phyloP scores from a whole-genome alignment of 257 asterid species.

The Galeopsis tetrahit region DNA sequence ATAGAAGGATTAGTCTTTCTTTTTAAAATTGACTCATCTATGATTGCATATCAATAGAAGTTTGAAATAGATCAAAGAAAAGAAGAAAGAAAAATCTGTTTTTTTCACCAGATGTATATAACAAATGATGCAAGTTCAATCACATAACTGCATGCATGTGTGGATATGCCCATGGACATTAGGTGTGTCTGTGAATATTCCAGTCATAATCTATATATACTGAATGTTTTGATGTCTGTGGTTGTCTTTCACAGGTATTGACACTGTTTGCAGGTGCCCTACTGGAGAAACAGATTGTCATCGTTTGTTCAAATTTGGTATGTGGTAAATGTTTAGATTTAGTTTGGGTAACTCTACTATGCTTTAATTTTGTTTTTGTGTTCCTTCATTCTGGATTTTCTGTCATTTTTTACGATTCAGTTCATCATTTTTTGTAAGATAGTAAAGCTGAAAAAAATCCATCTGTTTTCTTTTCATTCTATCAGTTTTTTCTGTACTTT shows the following conservation, averaged over 20 bases:
- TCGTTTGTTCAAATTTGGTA: slow-evolving; percentile 92
- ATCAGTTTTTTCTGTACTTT: background rate
- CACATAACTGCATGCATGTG: slow-evolving; percentile 9
- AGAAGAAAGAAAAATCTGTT: too few relatives aligned
- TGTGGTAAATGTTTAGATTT: slow-evolving; percentile 28
- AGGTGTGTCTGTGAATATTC: too few relatives aligned
- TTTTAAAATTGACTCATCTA: too few relatives aligned
- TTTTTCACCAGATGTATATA: too few relatives aligned
- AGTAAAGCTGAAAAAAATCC: slow-evolving; percentile 18
- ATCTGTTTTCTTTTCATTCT: background rate
- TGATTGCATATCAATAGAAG: too few relatives aligned
- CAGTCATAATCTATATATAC: slow-evolving; percentile 1
- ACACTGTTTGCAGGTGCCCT: slow-evolving; percentile 88
- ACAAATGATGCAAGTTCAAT: background rate
- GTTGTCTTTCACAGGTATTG: slow-evolving; percentile 65
- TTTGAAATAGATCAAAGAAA: too few relatives aligned
- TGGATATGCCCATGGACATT: too few relatives aligned
- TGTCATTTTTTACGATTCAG: background rate
- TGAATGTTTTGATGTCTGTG: slow-evolving; percentile 15
- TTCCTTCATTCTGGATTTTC: slow-evolving; percentile 20
- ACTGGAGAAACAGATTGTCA: slow-evolving; percentile 87
- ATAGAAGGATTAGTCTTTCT: too few relatives aligned
- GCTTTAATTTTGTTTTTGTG: slow-evolving; percentile 25
- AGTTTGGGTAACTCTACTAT: slow-evolving; percentile 14
- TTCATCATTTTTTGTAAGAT: background rate